A percentile compares a stretch with the other conserved stretches of the same genome.
Conservation (phyloP, 2,329 filamentous ascomycete genomes). For the Colletotrichum sp. region DNA sequence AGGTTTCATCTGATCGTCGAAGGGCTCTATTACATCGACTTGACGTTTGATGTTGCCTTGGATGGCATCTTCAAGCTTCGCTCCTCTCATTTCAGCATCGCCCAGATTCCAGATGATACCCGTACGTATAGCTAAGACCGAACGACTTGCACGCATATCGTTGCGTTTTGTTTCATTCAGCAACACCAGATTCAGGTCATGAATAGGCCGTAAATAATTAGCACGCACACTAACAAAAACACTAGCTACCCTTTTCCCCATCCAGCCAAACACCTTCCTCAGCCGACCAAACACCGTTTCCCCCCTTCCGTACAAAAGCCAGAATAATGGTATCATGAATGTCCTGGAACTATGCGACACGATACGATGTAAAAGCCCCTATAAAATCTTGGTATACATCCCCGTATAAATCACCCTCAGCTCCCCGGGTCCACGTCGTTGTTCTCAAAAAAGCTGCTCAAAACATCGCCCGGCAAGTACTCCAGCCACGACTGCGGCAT, state of each 20-base stretch:
- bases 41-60: no score
- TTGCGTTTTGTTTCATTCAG: no score
- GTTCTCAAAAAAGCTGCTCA: conserved; percentile 56
- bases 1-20: no score
- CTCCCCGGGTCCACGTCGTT: conserved; percentile 11
- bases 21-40: no score
- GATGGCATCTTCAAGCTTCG: no score
- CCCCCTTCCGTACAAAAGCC: not conserved
- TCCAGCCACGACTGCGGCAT: conserved; percentile 74
- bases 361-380: not conserved
- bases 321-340: not conserved
- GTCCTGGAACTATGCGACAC: not conserved
- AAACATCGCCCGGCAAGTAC: conserved; percentile 71
- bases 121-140: no score
- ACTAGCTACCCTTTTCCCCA: not conserved
- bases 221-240: not conserved
- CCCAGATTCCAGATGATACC: no score
- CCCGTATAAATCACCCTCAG: not conserved
- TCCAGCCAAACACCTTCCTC: not conserved
- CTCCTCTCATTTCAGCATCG: no score
- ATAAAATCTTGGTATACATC: not conserved
- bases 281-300: not conserved
- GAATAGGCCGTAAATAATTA: not conserved
- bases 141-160: no score
- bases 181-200: no score